These are phyloP conservation scores for Komagataella pastoris DNA, from an alignment of 805 yeast genomes.

Conservation along the genomic window DNA sequence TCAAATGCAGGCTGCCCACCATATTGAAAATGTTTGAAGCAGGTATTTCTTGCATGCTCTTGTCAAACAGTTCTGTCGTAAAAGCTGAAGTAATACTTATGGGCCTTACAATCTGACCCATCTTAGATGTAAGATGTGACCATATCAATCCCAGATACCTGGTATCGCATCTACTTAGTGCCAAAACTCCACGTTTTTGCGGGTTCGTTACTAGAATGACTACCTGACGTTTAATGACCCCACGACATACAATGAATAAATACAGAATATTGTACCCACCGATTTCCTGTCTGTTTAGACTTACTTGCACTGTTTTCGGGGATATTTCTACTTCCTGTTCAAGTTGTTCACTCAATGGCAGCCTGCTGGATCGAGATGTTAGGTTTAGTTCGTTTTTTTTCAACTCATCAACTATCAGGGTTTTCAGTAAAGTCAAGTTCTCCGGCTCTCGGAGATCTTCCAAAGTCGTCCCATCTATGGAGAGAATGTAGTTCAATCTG, in stretches of 20 bases:
- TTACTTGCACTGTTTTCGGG: neutral
- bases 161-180: neutral
- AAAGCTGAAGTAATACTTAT: neutral
- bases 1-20: constrained; percentile 6
- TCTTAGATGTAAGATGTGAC: neutral
- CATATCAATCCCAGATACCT: neutral
- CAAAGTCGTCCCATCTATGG: neutral
- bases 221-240: neutral
- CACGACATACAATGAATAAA: neutral
- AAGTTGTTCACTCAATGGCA: neutral
- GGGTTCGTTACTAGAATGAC: neutral
- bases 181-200: neutral
- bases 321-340: neutral
- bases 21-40: neutral
- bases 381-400: neutral
- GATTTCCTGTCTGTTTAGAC: neutral
- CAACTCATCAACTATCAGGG: neutral
- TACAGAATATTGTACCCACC: neutral
- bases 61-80: neutral
- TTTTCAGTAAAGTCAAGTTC: neutral
- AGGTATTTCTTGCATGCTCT: neutral
- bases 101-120: neutral
- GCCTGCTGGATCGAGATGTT: neutral
- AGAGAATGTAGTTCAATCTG: neutral
- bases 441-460: neutral